Percentiles rank a stretch among this genome's conserved stretches.
These are phyloP conservation scores for Inonotus obliquus DNA, from an alignment of 1,284 basidiomycete genomes.

Conservation along the genomic window DNA sequence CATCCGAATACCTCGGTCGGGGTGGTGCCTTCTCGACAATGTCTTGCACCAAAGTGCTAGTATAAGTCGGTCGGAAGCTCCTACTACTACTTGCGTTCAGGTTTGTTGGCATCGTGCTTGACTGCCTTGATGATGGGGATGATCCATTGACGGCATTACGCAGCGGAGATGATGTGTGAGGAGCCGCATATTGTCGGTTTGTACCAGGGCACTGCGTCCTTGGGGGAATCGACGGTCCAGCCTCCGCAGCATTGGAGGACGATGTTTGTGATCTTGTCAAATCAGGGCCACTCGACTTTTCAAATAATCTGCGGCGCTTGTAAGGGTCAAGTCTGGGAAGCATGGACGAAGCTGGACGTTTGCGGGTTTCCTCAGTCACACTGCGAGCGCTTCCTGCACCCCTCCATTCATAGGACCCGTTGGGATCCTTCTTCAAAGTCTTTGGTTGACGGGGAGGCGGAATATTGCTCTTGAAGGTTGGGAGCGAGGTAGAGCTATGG, in stretches of 20 bases:
- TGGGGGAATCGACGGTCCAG: slow-evolving; percentile 1
- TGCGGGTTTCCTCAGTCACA: slow-evolving; percentile 41
- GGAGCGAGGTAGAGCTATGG: slow-evolving; percentile 2
- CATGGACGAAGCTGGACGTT: slow-evolving; percentile 36
- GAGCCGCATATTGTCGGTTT: slow-evolving; percentile 35
- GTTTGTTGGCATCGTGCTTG: not conserved
- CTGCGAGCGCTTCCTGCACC: slow-evolving; percentile 11
- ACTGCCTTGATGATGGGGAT: slow-evolving; percentile 23
- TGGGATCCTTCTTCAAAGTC: slow-evolving; percentile 13
- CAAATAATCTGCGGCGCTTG: slow-evolving; percentile 10
- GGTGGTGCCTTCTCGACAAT: slow-evolving; percentile 65
- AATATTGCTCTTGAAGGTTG: slow-evolving; percentile 14
- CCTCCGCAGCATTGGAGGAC: not conserved
- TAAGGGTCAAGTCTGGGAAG: slow-evolving; percentile 3
- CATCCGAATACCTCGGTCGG: slow-evolving; percentile 46
- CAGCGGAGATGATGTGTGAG: slow-evolving; percentile 61
- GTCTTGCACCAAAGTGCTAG: slow-evolving; percentile 59
- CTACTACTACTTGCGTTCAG: not conserved
- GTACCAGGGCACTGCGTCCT: not conserved
- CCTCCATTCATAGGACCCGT: slow-evolving; percentile 9
- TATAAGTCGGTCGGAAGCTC: slow-evolving; percentile 33
- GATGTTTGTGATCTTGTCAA: not conserved
- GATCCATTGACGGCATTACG: slow-evolving; percentile 51
- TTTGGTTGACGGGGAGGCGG: not conserved
- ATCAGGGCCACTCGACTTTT: not conserved